phyloP scores from a whole-genome alignment of 2,329 filamentous ascomycete species.

The Plenodomus tracheiphilus region DNA sequence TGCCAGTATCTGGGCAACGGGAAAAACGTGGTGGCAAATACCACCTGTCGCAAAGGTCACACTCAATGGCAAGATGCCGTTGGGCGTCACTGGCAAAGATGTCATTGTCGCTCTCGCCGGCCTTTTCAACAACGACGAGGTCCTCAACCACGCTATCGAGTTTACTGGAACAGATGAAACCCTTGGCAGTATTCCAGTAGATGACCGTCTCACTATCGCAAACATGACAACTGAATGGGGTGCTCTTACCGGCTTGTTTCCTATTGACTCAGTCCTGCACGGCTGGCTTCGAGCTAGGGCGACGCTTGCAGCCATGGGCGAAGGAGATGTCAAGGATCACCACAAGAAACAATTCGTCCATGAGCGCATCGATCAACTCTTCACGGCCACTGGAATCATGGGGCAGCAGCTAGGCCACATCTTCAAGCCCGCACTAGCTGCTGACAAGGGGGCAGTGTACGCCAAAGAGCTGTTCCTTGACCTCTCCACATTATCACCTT shows the following conservation, averaged over 20 bases:
- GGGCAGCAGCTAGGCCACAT: conserved; percentile 41
- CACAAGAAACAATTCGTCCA: conserved; percentile 70
- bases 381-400: conserved; percentile 49
- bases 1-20: conserved; percentile 82
- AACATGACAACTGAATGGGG: conserved; percentile 89
- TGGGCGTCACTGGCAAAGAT: conserved; percentile 88
- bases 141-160: conserved; percentile 88
- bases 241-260: conserved; percentile 74
- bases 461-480: conserved; percentile 83
- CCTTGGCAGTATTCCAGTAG: conserved; percentile 70
- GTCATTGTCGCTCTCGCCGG: conserved; percentile 88
- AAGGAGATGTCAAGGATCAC: conserved; percentile 51
- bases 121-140: conserved; percentile 83
- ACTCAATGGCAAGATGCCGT: conserved; percentile 73
- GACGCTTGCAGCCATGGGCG: conserved; percentile 67
- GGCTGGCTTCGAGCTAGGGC: conserved; percentile 79
- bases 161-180: conserved; percentile 82
- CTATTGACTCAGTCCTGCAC: conserved; percentile 72
- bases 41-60: conserved; percentile 82
- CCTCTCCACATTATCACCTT: conserved; percentile 80
- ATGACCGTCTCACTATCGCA: conserved; percentile 71
- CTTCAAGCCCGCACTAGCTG: conserved; percentile 62
- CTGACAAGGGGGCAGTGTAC: conserved; percentile 78
- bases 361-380: conserved; percentile 70
- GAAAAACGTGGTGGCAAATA: conserved; percentile 84